Conservation (phyloP, 2,329 filamentous ascomycete genomes). For the Cercospora zeina region DNA sequence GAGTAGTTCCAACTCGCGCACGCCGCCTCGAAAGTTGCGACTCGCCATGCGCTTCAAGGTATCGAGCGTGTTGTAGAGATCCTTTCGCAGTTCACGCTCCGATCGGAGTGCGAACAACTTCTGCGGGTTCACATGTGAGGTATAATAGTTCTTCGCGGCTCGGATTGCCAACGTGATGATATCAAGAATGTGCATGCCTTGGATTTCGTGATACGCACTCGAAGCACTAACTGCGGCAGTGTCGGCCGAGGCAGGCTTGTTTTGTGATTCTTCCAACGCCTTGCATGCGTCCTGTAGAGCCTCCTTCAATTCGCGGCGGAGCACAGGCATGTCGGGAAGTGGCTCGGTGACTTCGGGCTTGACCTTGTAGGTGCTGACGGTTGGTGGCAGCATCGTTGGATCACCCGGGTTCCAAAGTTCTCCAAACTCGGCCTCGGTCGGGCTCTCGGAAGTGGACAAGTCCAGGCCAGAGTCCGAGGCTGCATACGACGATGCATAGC, state of each 20-base stretch:
- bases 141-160: conserved; percentile 95
- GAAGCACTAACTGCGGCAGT: conserved; percentile 42
- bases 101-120: conserved; percentile 82
- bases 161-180: conserved; percentile 93
- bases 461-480: conserved; percentile 41
- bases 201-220: conserved; percentile 78
- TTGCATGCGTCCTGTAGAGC: conserved; percentile 69
- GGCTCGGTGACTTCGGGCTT: conserved; percentile 78
- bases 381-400: conserved; percentile 86
- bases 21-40: conserved; percentile 79
- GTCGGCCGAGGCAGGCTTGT: conserved; percentile 27
- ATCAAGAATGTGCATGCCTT: conserved; percentile 89
- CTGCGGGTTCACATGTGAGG: conserved; percentile 82
- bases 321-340: conserved; percentile 76
- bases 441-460: conserved; percentile 52
- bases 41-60: conserved; percentile 88
- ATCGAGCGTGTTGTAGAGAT: conserved; percentile 83
- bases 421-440: conserved; percentile 54
- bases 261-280: conserved; percentile 61
- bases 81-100: conserved; percentile 79
- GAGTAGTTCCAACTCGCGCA: conserved; percentile 74
- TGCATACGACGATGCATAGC: conserved; percentile 31
- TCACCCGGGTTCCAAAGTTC: conserved; percentile 58
- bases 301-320: conserved; percentile 69
- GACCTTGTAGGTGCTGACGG: conserved; percentile 91